Percentiles rank a stretch among this genome's conserved stretches.
phyloP scores from a whole-genome alignment of 345 rosid species.

The Erucastrum elatum region DNA sequence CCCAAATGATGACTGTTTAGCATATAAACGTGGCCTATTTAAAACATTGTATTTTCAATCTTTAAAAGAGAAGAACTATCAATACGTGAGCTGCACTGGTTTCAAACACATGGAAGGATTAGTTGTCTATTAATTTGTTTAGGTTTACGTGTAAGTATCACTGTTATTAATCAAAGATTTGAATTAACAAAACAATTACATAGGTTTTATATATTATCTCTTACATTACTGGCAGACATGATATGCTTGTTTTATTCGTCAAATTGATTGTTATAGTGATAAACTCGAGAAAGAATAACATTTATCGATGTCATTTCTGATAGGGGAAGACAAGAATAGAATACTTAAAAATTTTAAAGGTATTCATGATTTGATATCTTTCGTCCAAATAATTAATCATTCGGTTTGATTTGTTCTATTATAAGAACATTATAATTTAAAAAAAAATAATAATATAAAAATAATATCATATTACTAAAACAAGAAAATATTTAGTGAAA shows the following conservation, averaged over 20 bases:
- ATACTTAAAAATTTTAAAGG: too few species aligned
- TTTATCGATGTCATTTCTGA: not conserved
- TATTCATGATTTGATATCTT: not conserved
- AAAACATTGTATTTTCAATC: not conserved
- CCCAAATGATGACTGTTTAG: not conserved
- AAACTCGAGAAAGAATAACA: not conserved
- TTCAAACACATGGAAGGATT: not conserved
- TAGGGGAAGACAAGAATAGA: not conserved
- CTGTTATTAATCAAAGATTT: not conserved
- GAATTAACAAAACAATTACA: not conserved
- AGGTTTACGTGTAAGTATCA: constrained; percentile 9
- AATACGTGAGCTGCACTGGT: not conserved
- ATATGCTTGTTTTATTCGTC: not conserved
- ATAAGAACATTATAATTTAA: too few species aligned
- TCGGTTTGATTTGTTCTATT: not conserved
- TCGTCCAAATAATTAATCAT: too few species aligned
- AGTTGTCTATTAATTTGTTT: not conserved
- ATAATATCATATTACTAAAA: too few species aligned
- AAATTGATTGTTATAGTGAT: not conserved
- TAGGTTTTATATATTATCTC: constrained; percentile 1
- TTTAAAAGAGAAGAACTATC: not conserved
- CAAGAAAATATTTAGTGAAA: too few species aligned
- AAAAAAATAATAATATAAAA: too few species aligned
- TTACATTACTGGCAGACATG: constrained; percentile 1
- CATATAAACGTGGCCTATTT: not conserved